phyloP scores from a whole-genome alignment of 768 basidiomycete species.

The Cubamyces sp. region DNA sequence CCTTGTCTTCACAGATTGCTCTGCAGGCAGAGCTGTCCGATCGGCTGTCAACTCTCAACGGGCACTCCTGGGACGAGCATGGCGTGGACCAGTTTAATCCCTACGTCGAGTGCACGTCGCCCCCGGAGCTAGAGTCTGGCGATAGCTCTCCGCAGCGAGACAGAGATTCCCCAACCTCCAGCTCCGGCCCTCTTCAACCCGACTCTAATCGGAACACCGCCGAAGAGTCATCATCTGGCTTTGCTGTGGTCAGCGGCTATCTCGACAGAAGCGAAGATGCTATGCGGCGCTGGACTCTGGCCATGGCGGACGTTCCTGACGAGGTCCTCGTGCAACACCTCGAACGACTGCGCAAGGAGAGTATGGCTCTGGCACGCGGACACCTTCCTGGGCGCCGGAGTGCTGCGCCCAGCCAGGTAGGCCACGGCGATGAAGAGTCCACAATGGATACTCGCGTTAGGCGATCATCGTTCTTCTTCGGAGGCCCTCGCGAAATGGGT shows the following conservation, averaged over 20 bases:
- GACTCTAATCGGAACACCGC: not conserved
- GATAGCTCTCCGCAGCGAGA: not conserved
- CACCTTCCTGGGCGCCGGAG: constrained; percentile 20
- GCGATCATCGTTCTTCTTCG: constrained; percentile 25
- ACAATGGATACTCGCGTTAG: constrained; percentile 18
- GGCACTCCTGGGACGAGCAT: constrained; percentile 8
- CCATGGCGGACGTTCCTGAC: constrained; percentile 39
- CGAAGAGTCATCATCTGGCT: constrained; percentile 16
- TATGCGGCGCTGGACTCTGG: constrained; percentile 37
- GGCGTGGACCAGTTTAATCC: constrained; percentile 18
- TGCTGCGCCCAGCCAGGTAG: constrained; percentile 23
- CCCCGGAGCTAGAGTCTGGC: not conserved
- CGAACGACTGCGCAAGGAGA: constrained; percentile 34
- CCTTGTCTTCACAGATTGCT: constrained; percentile 22
- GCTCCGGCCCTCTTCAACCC: not conserved
- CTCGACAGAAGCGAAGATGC: constrained; percentile 27
- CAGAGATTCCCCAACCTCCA: not conserved
- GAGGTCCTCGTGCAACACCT: constrained; percentile 38
- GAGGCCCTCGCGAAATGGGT: constrained; percentile 25
- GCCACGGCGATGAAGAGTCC: constrained; percentile 22
- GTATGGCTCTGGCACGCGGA: constrained; percentile 23
- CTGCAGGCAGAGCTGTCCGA: constrained; percentile 7
- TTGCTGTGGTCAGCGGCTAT: constrained; percentile 22
- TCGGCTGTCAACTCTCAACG: not conserved
- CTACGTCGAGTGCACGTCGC: constrained; percentile 15